A percentile compares a stretch with the other conserved stretches of the same genome.
These are phyloP conservation scores for Gillenia trifoliata DNA, from an alignment of 306 rosid species.

Conservation along the genomic window DNA sequence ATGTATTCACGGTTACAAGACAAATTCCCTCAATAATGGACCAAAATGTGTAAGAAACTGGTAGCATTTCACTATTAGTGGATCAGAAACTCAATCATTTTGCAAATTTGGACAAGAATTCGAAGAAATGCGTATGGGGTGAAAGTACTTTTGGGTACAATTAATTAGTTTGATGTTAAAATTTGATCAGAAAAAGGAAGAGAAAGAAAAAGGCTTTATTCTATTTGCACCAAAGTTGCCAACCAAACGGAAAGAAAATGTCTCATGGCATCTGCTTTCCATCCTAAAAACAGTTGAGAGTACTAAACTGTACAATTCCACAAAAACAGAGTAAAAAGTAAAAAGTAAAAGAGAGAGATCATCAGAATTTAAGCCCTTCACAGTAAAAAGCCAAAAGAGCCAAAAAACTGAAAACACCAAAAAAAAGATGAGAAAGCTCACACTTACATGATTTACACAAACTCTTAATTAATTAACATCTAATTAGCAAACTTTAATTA, in stretches of 20 bases:
- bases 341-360: background rate
- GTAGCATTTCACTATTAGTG: background rate
- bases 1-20: no score
- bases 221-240: background rate
- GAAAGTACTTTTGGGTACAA: no score
- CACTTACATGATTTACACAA: constrained; percentile 4
- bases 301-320: background rate
- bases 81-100: background rate
- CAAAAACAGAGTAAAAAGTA: background rate
- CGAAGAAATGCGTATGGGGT: background rate
- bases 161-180: no score
- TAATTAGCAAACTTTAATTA: background rate
- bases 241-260: background rate
- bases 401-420: background rate
- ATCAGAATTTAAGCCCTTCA: constrained; percentile 18
- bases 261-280: background rate
- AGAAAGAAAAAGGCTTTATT: background rate
- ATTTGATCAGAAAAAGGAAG: background rate
- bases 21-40: background rate
- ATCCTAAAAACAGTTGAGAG: background rate
- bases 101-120: background rate
- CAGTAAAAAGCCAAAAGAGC: constrained; percentile 14
- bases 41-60: background rate
- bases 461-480: background rate
- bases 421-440: background rate